Conservation (phyloP, 2,329 filamentous ascomycete species). For the Trichoderma atrobrunneum region DNA sequence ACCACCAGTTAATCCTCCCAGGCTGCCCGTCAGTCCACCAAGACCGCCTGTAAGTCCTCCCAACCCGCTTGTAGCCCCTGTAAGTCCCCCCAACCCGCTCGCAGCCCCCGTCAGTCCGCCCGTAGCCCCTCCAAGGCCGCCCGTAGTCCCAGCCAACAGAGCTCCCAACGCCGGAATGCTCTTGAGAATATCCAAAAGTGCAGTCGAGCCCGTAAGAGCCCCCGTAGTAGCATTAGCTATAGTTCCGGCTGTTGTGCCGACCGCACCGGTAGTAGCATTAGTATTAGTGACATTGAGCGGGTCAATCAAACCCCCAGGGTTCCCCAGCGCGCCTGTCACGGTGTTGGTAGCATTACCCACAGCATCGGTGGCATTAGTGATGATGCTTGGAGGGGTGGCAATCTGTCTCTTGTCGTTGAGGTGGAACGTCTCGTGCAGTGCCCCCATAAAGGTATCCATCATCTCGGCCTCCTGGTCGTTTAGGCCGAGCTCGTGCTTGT, state of each 20-base stretch:
- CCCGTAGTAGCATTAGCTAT: background rate
- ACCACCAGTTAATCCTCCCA: background rate
- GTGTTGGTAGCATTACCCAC: background rate
- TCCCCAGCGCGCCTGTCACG: background rate
- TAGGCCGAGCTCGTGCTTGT: conserved; percentile 1
- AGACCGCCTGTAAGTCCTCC: background rate
- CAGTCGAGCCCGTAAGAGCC: background rate
- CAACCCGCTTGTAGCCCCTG: no score
- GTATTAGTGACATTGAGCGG: background rate
- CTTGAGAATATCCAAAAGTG: background rate
- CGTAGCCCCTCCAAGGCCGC: background rate
- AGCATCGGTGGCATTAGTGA: background rate
- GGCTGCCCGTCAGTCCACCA: background rate
- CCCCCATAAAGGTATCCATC: conserved; percentile 1
- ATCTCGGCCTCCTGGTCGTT: background rate
- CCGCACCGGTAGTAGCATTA: background rate
- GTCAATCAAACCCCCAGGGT: background rate
- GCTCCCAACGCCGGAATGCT: background rate
- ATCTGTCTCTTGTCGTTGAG: background rate
- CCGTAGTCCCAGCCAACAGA: background rate
- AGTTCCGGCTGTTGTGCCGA: background rate
- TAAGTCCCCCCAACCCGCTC: background rate
- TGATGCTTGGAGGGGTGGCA: background rate
- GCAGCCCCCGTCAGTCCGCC: background rate
- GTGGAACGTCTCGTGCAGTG: background rate